phyloP scores from a whole-genome alignment of 176 grass and related monocot genomes.

The Phyllostachys edulis region DNA sequence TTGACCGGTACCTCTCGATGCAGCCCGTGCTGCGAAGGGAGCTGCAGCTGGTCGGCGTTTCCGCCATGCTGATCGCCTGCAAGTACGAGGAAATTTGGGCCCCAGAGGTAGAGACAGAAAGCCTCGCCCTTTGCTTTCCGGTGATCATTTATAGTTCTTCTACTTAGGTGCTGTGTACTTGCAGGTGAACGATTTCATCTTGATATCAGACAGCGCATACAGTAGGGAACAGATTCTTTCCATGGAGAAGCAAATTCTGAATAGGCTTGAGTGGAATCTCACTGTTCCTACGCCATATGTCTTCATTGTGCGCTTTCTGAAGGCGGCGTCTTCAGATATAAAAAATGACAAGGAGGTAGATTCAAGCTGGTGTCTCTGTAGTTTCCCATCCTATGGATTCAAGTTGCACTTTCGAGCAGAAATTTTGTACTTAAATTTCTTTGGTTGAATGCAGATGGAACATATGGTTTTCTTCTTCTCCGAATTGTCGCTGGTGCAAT shows the following conservation, averaged over 20 bases:
- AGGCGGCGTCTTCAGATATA: constrained; percentile 41
- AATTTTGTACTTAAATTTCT: neutral
- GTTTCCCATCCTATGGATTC: neutral
- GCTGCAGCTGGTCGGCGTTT: constrained; percentile 87
- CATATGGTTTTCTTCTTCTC: constrained; percentile 92
- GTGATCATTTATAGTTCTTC: neutral
- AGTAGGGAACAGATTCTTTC: constrained; percentile 72
- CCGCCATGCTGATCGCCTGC: constrained; percentile 82
- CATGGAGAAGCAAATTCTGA: constrained; percentile 86
- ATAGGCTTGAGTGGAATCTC: constrained; percentile 90
- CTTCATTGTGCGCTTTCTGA: constrained; percentile 79
- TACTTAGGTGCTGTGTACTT: neutral
- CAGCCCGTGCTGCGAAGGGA: constrained; percentile 61
- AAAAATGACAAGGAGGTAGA: constrained; percentile 66
- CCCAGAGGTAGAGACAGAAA: constrained; percentile 64
- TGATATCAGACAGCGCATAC: constrained; percentile 85
- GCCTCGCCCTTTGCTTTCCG: neutral
- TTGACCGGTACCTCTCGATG: constrained; percentile 77
- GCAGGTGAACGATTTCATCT: constrained; percentile 91
- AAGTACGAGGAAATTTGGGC: constrained; percentile 99
- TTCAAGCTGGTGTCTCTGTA: neutral
- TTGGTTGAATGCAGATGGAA: constrained; percentile 64
- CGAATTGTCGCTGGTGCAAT: constrained; percentile 80
- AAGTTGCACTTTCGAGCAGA: neutral
- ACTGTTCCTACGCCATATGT: constrained; percentile 83